These are phyloP conservation scores for Phytophthora cajani DNA, from an alignment of 352 stramenopile species.

Conservation along the genomic window DNA sequence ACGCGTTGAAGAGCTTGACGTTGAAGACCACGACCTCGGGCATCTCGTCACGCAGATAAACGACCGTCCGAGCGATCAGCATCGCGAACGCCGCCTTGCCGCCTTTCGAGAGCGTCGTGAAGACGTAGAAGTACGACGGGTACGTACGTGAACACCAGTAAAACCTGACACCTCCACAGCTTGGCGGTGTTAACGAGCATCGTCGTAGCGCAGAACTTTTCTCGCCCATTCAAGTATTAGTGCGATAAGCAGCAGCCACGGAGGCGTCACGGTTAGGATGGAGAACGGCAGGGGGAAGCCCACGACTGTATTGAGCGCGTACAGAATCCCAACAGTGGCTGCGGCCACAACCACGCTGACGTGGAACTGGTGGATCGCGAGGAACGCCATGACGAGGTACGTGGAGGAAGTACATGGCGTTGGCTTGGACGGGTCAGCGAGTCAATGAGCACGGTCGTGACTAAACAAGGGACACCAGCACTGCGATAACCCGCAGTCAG, in stretches of 20 bases:
- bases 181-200: neutral
- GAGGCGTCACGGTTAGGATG: neutral
- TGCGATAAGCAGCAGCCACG: neutral
- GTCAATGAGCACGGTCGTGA: neutral
- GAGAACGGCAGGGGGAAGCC: neutral
- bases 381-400: neutral
- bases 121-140: conserved; percentile 29
- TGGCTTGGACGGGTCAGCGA: neutral
- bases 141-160: conserved; percentile 34
- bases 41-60: conserved; percentile 17
- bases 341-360: neutral
- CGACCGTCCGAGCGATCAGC: conserved; percentile 6
- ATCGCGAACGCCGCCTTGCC: neutral
- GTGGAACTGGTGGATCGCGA: neutral
- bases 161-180: conserved; percentile 5
- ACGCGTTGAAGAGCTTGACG: conserved; percentile 26
- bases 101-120: conserved; percentile 12
- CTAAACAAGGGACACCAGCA: neutral
- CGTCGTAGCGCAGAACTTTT: neutral
- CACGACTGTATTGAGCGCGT: neutral
- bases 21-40: conserved; percentile 13
- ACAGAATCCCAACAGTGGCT: neutral
- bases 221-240: neutral
- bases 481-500: neutral
- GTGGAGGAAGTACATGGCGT: neutral